Conservation (phyloP, 345 rosid genomes). For the Arabidopsis arenosa region DNA sequence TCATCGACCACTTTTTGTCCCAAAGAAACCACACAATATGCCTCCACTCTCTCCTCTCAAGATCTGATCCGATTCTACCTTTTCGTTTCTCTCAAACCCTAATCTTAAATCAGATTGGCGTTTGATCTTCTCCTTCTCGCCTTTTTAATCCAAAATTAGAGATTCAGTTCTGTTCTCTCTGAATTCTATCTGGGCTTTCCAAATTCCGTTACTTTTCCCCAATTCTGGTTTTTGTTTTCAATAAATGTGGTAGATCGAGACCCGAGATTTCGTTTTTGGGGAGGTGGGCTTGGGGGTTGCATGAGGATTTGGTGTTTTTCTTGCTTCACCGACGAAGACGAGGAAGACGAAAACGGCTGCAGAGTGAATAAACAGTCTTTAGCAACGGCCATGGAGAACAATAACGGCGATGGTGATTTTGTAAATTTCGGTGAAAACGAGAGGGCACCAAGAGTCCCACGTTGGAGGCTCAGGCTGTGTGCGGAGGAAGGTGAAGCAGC, state of each 20-base stretch:
- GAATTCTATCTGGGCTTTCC: conserved; percentile 16
- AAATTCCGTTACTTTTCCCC: conserved; percentile 33
- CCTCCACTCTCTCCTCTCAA: conserved; percentile 21
- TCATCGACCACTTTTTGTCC: conserved; percentile 12
- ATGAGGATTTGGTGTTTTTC: conserved; percentile 91
- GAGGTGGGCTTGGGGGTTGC: conserved; percentile 50
- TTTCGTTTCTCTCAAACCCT: conserved; percentile 41
- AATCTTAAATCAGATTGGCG: conserved; percentile 19
- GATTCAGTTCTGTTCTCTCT: conserved; percentile 3
- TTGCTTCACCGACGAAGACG: conserved; percentile 57
- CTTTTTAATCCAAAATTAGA: neutral
- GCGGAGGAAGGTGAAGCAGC: conserved; percentile 45
- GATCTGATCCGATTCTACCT: conserved; percentile 38
- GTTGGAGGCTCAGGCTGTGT: conserved; percentile 43
- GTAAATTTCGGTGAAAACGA: conserved; percentile 47
- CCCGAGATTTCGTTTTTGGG: conserved; percentile 49
- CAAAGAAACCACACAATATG: neutral
- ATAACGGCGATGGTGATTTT: conserved; percentile 38
- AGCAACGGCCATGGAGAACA: conserved; percentile 47
- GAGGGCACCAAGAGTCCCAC: conserved; percentile 37
- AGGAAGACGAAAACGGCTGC: conserved; percentile 46
- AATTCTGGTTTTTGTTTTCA: conserved; percentile 10
- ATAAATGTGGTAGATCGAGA: conserved; percentile 64
- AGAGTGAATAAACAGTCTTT: conserved; percentile 30
- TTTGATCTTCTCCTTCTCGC: conserved; percentile 1